Percentiles rank a stretch among this genome's conserved stretches.
Evolutionary conservation across 805 yeast species (phyloP).

Genomic region (Hanseniaspora lindneri): DNA sequence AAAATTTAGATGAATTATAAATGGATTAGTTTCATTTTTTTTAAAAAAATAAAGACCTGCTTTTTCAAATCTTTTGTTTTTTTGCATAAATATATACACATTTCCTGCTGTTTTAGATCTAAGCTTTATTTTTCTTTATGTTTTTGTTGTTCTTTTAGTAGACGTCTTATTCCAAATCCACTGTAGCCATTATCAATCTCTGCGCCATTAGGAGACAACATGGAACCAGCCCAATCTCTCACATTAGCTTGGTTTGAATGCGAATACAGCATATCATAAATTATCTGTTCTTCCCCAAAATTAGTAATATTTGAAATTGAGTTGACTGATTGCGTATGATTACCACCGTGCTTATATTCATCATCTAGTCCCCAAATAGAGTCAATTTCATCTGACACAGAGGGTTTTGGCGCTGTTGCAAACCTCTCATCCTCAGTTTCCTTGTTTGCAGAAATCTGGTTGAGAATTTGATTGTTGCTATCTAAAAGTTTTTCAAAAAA

Average conservation of each 20-base stretch:
- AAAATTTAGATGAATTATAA: constrained; percentile 15
- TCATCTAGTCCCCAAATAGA: constrained; percentile 14
- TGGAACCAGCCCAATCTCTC: constrained; percentile 39
- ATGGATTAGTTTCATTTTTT: neutral
- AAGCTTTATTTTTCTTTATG: too few relatives aligned
- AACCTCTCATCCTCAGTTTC: constrained; percentile 14
- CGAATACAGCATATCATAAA: constrained; percentile 50
- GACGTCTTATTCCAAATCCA: too few relatives aligned
- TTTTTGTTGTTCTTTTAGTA: too few relatives aligned
- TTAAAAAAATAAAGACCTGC: too few relatives aligned
- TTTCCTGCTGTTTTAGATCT: too few relatives aligned
- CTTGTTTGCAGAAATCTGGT: constrained; percentile 16
- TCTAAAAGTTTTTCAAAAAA: constrained; percentile 41
- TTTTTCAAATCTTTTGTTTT: neutral
- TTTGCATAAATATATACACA: too few relatives aligned
- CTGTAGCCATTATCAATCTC: constrained; percentile 22
- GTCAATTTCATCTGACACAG: constrained; percentile 1
- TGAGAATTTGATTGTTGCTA: constrained; percentile 5
- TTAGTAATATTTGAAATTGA: constrained; percentile 8
- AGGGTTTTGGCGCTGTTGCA: constrained; percentile 1
- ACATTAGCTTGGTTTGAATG: constrained; percentile 52
- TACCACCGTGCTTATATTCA: constrained; percentile 14
- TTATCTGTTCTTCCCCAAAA: constrained; percentile 40
- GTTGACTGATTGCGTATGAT: constrained; percentile 14
- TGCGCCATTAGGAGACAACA: constrained; percentile 33